Evolutionary conservation across 331 rosid species (phyloP), one percentile per base, ranked within the genome.

Genomic region (Spiraea crenata): DNA sequence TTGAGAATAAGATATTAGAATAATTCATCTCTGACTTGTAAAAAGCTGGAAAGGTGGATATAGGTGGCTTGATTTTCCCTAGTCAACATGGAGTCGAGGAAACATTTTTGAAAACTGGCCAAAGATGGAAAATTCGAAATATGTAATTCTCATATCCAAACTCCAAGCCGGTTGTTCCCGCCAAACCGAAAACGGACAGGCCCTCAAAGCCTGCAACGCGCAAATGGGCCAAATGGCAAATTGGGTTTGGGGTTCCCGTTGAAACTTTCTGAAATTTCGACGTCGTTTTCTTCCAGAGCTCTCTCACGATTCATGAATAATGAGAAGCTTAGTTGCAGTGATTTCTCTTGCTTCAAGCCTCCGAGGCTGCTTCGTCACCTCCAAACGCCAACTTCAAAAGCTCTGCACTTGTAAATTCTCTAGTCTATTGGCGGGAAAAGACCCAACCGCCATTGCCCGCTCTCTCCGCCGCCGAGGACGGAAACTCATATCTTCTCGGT

Each of bases 381-480:
- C 47, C 45, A 19, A 56, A 52, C 34, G 7, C 61, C 44, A 31
- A 44, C 54, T 19, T 52, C 76, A 61, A 7, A 25, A 25, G 31
- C 54, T 35, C 47, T 57, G 44, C 73, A 9, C n/a, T 9, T 46
- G 64, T 14, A 76, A 54, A 66, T 56, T 76, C 57, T 76, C 75
- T 65, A 31, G 16, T 79, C 20, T 73, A 60, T 42, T 67, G 34
- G 55, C 38, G 62, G 72, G 72, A 19, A 72, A 45, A 70, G 78
- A 79, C 56, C 76, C 81, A 58, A 19, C 46, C 42, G 54, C 80
- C 59, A 75, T 82, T 75, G 81, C 79, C 74, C 47, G 84, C 89
- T 9, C 87, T 87, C 45, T 75, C 76, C 25, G 48, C 78, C 25
- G 79, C 83, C 35, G 86, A 71, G 74, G 65, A 60, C 52, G 48